These are phyloP conservation scores for Pleurotus pulmonarius DNA, from an alignment of 768 basidiomycete species.

Conservation along the genomic window DNA sequence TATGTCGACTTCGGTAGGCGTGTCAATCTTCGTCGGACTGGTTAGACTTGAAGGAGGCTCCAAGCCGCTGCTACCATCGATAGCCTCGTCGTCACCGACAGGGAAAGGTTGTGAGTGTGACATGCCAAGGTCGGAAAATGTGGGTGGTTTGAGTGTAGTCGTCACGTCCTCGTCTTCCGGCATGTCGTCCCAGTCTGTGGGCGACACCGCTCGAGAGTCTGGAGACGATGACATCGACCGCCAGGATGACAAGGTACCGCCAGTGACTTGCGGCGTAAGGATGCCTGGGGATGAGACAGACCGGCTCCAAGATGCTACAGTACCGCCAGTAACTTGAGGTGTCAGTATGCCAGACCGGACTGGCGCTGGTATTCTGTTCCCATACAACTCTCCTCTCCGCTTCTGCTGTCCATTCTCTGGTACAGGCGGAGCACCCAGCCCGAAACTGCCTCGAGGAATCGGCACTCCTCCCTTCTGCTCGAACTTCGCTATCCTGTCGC, in stretches of 20 bases:
- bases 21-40: too few species aligned
- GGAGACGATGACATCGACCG: slow-evolving; percentile 8
- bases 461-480: slow-evolving; percentile 76
- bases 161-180: too few species aligned
- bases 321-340: slow-evolving; percentile 7
- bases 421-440: slow-evolving; percentile 58
- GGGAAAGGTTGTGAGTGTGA: too few species aligned
- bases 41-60: too few species aligned
- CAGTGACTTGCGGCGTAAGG: slow-evolving; percentile 4
- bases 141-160: too few species aligned
- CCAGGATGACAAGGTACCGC: slow-evolving; percentile 2
- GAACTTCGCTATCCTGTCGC: slow-evolving; percentile 78
- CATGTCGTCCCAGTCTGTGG: not conserved
- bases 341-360: slow-evolving; percentile 18
- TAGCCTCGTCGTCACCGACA: too few species aligned
- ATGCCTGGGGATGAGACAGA: slow-evolving; percentile 9
- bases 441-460: slow-evolving; percentile 73
- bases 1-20: not conserved
- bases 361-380: slow-evolving; percentile 59
- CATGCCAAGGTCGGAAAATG: too few species aligned
- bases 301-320: slow-evolving; percentile 4
- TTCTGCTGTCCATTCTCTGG: slow-evolving; percentile 41
- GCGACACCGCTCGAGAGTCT: not conserved
- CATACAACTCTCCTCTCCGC: slow-evolving; percentile 67
- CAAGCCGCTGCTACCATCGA: too few species aligned